phyloP scores from a whole-genome alignment of 2,329 filamentous ascomycete genomes.

The Colletotrichum zoysiae region DNA sequence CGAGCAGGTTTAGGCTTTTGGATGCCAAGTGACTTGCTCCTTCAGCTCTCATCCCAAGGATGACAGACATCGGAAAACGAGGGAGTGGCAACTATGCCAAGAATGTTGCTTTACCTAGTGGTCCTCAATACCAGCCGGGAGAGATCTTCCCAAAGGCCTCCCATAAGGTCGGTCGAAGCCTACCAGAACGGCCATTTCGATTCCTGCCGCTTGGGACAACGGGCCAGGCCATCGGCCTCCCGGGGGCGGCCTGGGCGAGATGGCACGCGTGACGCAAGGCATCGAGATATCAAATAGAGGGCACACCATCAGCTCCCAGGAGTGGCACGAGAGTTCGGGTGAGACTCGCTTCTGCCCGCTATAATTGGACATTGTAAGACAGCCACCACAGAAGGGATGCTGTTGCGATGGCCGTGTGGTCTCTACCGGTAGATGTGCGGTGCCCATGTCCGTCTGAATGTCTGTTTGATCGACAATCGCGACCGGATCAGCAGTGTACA shows the following conservation, averaged over 20 bases:
- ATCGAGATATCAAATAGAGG: not conserved
- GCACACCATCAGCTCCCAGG: slow-evolving; percentile 13
- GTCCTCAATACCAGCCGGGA: not conserved
- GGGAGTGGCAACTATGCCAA: slow-evolving; percentile 26
- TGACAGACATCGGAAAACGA: not conserved
- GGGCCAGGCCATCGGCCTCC: not conserved
- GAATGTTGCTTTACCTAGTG: slow-evolving; percentile 1
- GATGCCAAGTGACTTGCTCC: slow-evolving; percentile 22
- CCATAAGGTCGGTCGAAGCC: slow-evolving; percentile 19
- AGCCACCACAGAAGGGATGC: not conserved
- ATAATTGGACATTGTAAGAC: slow-evolving; percentile 37
- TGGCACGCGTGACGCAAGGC: slow-evolving; percentile 6
- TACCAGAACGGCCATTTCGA: not conserved
- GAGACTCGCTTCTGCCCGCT: slow-evolving; percentile 28
- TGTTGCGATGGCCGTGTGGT: slow-evolving; percentile 10
- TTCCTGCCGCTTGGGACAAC: not conserved
- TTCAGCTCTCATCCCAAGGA: slow-evolving; percentile 1
- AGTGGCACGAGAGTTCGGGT: slow-evolving; percentile 18
- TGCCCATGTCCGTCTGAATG: slow-evolving; percentile 28
- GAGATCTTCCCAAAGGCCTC: slow-evolving; percentile 6
- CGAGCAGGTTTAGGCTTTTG: slow-evolving; percentile 4
- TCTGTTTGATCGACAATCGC: slow-evolving; percentile 40
- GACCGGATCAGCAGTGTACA: slow-evolving; percentile 29
- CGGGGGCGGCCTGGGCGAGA: slow-evolving; percentile 3
- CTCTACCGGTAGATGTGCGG: not conserved